Base-by-base conservation (phyloP, 129 eudicot genomes). In the Flaveria linearis region DNA sequence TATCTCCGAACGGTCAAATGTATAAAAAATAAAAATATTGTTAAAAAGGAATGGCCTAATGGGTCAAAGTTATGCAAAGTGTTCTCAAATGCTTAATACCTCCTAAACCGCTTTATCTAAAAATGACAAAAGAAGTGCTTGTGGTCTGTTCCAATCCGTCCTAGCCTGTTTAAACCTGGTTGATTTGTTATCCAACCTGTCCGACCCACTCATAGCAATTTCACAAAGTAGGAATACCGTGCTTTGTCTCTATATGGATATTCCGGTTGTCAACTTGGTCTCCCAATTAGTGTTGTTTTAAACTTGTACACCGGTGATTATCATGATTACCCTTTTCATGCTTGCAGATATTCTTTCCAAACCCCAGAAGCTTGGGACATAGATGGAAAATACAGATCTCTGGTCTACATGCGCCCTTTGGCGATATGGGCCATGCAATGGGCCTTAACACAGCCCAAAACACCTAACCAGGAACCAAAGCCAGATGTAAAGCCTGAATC, bases 381-480 rank as follows among this genome's bases (percentile, higher is more conserved):
- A 63, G 83, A 84, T 14, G 99, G 92, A 22, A 71, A 63, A 25
- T 94, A 91, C 68, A 83, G 97, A 82, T 82, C 98, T 30, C 64
- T 91, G 2, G 80, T 88, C 47, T 94, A 94, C 81, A 91, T 94
- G 98, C 93, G 96, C 28, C 98, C 97, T 7, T 79, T 94, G 79
- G 96, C 92, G 22, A 89, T 94, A 51, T 94, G 98, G 98, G 97
- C 96, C 52, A 94, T 94, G 87, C 97, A 94, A 64, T 91, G 98
- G 98, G 98, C 98, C 30, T 66, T 94, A 39, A 75, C 89, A 15
- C 91, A 72, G 28, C 92, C 92, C 41, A 84, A 84, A 69, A 47
- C 23, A 22, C 72, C 86, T 5, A 72, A 73, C 49, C 85, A 72
- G 57, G 85, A 91, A 77, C 66, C 17, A 17, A 86, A 75, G 76